A percentile compares a stretch with the other conserved stretches of the same genome.
phyloP scores from a whole-genome alignment of 2,329 filamentous ascomycete genomes.

The Aureobasidium subglaciale region DNA sequence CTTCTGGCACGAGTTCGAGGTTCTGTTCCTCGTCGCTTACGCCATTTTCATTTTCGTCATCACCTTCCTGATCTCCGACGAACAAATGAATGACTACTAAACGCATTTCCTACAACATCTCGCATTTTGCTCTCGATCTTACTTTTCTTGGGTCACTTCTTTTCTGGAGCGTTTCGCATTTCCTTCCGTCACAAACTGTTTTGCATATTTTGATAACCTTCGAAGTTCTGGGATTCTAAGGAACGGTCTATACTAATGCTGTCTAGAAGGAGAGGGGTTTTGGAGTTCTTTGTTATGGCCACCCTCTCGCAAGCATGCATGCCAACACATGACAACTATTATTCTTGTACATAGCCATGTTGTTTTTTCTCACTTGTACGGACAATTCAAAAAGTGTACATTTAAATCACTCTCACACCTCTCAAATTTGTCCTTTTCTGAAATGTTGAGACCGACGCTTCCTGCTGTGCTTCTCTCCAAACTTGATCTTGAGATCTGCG shows the following conservation, averaged over 20 bases:
- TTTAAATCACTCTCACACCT: neutral
- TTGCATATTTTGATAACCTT: constrained; percentile 7
- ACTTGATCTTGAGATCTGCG: neutral
- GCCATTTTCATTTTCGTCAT: constrained; percentile 16
- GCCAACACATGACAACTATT: constrained; percentile 1
- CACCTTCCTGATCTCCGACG: constrained; percentile 12
- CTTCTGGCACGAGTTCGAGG: constrained; percentile 16
- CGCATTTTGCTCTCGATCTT: neutral
- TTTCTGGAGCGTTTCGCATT: constrained; percentile 8
- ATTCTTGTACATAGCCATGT: constrained; percentile 10
- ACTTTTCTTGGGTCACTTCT: constrained; percentile 6
- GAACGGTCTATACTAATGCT: constrained; percentile 13
- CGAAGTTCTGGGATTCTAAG: neutral
- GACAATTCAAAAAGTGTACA: constrained; percentile 12
- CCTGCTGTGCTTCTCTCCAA: neutral
- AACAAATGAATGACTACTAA: neutral
- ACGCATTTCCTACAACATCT: constrained; percentile 1
- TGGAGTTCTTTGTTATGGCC: constrained; percentile 11
- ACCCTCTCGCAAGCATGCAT: neutral
- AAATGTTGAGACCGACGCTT: neutral
- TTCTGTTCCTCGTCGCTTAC: constrained; percentile 14
- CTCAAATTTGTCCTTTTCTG: neutral
- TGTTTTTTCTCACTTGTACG: neutral
- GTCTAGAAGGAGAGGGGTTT: constrained; percentile 11
- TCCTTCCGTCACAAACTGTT: neutral